Evolutionary conservation across 768 basidiomycete species (phyloP), one percentile per base, ranked within the genome.

Genomic region (Termitomyces bulborhizus): DNA sequence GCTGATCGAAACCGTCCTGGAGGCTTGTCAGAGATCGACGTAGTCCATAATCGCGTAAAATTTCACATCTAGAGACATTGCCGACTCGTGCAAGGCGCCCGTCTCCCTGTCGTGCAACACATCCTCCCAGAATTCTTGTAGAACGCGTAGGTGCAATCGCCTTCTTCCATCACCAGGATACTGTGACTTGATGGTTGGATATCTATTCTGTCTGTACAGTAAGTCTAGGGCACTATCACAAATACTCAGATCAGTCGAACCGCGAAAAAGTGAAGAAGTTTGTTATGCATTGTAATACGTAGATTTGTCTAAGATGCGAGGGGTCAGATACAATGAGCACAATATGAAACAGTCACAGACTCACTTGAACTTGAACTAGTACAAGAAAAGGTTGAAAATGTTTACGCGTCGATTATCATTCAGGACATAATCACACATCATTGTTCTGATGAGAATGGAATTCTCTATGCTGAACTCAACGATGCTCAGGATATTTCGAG

Each of bases 151-250:
- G 53, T 73, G 73, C 80, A 79, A 79, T 66, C 68, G 76, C 15
- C 85, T 76, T 50, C 84, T 76, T 18, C 84, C 84, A 62, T 84
- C 79, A 16, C 68, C 63, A 36, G 82, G 80, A 61, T 76, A 70
- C 39, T 63, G 72, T 4, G 66, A 63, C 63, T 80, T 84, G 11
- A 76, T 57, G 15, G 65, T 57, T 12, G 73, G 63, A 56, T 85
- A 86, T 57, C 69, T 67, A 53, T 50, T 65, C 76, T 79, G 57
- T 18, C 49, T 36, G 56, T 21, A 21, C 7, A 9, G 29, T 36
- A 49, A 46, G 48, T 46, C 29, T 50, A 55, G 9, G 36, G 41
- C 18, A 29, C 24, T 16, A 13, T 44, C 29, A 31, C 11, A 46
- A 43, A 39, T 31, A 32, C 9, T 43, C 16, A 44, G 32, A 44